Evolutionary conservation across 306 rosid genomes (phyloP).

Genomic region (Senna tora): DNA sequence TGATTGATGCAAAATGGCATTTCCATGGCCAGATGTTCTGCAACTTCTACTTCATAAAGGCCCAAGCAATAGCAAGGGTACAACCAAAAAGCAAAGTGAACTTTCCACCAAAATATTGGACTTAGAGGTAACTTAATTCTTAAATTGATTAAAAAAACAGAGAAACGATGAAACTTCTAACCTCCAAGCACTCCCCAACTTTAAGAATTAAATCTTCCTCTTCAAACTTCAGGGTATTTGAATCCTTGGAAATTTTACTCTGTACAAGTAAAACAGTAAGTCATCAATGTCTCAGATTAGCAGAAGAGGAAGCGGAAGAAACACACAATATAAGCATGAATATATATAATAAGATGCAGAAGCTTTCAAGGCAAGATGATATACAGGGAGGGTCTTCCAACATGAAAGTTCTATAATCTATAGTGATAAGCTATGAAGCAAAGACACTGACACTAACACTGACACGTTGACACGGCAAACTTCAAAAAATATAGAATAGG

Average conservation of each 20-base stretch:
- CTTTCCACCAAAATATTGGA: constrained; percentile 27
- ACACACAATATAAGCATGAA: constrained; percentile 9
- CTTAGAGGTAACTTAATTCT: constrained; percentile 18
- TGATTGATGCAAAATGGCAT: constrained; percentile 21
- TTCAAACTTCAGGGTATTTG: constrained; percentile 64
- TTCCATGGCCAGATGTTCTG: constrained; percentile 24
- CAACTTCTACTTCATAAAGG: constrained; percentile 32
- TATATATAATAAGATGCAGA: constrained; percentile 23
- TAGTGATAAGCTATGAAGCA: too few relatives aligned
- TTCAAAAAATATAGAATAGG: too few relatives aligned
- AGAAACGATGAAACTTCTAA: constrained; percentile 42
- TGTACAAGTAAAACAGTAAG: constrained; percentile 47
- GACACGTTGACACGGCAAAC: too few relatives aligned
- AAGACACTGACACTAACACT: too few relatives aligned
- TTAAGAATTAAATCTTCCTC: constrained; percentile 86
- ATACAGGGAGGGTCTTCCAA: constrained; percentile 21
- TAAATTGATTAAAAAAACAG: constrained; percentile 17
- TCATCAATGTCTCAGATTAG: constrained; percentile 14
- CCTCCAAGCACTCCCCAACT: constrained; percentile 95
- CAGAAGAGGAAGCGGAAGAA: constrained; percentile 23
- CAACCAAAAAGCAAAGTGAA: constrained; percentile 20
- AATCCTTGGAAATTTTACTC: constrained; percentile 80
- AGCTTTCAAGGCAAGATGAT: not conserved
- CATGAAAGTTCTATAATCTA: constrained; percentile 15
- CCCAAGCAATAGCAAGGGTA: constrained; percentile 29